These are phyloP conservation scores for Geotrichum cucujoidarum DNA, from an alignment of 1,139 yeast species.

Conservation along the genomic window DNA sequence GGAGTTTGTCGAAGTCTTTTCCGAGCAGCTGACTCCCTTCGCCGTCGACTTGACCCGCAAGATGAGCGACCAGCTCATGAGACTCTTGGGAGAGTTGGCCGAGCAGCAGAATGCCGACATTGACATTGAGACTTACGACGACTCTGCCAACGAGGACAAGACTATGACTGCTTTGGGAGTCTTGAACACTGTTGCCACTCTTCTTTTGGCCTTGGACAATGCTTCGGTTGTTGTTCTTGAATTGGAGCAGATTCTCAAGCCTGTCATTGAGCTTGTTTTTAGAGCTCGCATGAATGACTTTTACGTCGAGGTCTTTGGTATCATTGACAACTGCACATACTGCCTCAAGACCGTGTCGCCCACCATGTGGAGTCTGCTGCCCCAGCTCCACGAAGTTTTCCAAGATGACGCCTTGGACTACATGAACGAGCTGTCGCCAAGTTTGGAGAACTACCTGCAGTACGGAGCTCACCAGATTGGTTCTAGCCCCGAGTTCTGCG, in stretches of 20 bases:
- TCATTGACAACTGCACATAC: constrained; percentile 81
- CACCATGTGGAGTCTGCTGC: constrained; percentile 69
- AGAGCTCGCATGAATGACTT: constrained; percentile 66
- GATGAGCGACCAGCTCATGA: constrained; percentile 72
- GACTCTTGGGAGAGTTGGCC: constrained; percentile 62
- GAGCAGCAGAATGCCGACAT: constrained; percentile 38
- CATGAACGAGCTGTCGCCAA: constrained; percentile 70
- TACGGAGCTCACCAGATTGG: constrained; percentile 58
- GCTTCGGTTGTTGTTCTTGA: constrained; percentile 60
- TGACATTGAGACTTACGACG: constrained; percentile 38
- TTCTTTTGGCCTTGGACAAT: constrained; percentile 78
- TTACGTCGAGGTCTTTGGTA: constrained; percentile 74
- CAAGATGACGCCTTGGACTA: constrained; percentile 51
- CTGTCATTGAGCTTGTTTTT: constrained; percentile 66
- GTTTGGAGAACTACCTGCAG: constrained; percentile 69
- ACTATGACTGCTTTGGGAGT: constrained; percentile 84
- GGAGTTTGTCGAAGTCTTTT: constrained; percentile 84
- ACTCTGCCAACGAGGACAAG: constrained; percentile 57
- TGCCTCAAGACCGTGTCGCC: constrained; percentile 66
- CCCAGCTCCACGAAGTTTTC: constrained; percentile 50
- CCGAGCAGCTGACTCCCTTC: constrained; percentile 88
- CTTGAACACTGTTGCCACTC: constrained; percentile 79
- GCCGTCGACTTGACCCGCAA: constrained; percentile 81
- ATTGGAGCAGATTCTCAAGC: constrained; percentile 69
- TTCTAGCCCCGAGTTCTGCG: constrained; percentile 32